Evolutionary conservation across 768 basidiomycete genomes (phyloP), one percentile per base, ranked within the genome.

Genomic region (Lentinula edodes): DNA sequence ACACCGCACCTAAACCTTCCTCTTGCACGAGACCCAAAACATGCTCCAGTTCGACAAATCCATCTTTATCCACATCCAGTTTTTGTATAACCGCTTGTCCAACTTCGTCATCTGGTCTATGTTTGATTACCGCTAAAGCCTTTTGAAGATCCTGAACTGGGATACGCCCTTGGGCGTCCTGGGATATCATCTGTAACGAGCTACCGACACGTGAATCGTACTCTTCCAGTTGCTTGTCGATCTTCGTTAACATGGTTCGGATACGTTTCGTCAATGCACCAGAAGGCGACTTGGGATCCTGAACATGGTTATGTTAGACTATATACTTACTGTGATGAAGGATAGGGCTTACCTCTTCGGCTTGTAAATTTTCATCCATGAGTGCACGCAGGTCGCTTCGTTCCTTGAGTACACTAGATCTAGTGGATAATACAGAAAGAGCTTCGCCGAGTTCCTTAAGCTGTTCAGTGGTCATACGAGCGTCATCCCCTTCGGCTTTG

Each of bases 401-500:
- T 75, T 99, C 97, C 76, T 98, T 95, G 61, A 98, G 82, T 39
- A 98, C 95, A 64, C 90, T 91, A 4, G 93, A 96, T 73, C 91
- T 95, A 62, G 96, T 91, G 16, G 94, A 95, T 58, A 98, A 78
- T 68, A 98, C 84, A 3, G 90, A 87, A 60, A 98, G 77, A 1
- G 95, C 95, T 65, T 96, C 95, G 42, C 89, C 89, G 41, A 99
- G 83, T 74, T 99, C 97, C 70, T 89, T 90, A 23, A 99, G 81
- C 68, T 99, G 95, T 68, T 98, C 96, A 9, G 90, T 85, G 2
- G 95, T 98, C 96, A 99, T 98, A 48, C 93, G 88, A n/a, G 93
- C 94, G 66, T 89, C 85, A 35, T 86, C 88, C 52, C 82, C 78
- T 61, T 85, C 88, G 53, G 82, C 78, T 60, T 59, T 45, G 16